phyloP scores from a whole-genome alignment of 805 yeast genomes.

The Monosporozyma aquatica region DNA sequence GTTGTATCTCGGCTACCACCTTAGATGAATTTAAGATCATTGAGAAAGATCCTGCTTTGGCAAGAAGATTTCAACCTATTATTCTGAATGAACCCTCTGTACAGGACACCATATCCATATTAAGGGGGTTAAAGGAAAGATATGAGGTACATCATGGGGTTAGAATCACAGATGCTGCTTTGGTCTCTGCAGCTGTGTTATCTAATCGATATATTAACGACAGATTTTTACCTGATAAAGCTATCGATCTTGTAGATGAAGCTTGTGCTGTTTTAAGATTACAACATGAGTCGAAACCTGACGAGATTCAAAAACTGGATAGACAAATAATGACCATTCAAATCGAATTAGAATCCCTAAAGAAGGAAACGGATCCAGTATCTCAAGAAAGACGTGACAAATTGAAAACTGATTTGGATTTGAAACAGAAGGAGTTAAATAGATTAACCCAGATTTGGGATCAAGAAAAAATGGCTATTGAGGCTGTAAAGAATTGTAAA shows the following conservation, averaged over 20 bases:
- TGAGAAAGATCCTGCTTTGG: constrained; percentile 92
- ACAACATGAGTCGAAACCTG: constrained; percentile 97
- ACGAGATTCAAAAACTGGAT: constrained; percentile 81
- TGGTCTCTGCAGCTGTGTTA: constrained; percentile 87
- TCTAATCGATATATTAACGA: constrained; percentile 88
- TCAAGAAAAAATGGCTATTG: constrained; percentile 66
- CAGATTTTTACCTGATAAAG: constrained; percentile 88
- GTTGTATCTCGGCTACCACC: constrained; percentile 95
- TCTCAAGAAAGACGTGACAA: constrained; percentile 71
- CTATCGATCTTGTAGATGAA: constrained; percentile 92
- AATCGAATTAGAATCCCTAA: constrained; percentile 86
- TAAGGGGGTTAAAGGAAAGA: constrained; percentile 87
- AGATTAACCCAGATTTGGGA: constrained; percentile 84
- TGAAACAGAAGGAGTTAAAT: constrained; percentile 54
- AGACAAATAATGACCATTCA: constrained; percentile 87
- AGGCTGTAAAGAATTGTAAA: constrained; percentile 68
- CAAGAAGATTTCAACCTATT: constrained; percentile 89
- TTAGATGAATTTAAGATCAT: constrained; percentile 89
- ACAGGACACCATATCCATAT: constrained; percentile 80
- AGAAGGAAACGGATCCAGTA: constrained; percentile 83
- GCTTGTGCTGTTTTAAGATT: constrained; percentile 91
- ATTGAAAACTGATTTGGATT: constrained; percentile 56
- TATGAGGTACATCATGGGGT: constrained; percentile 98
- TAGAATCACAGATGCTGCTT: constrained; percentile 81
- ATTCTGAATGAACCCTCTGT: constrained; percentile 80